Evolutionary conservation across 2,329 filamentous ascomycete genomes (phyloP), one percentile per base, ranked within the genome.

Genomic region (Pyricularia grisea): DNA sequence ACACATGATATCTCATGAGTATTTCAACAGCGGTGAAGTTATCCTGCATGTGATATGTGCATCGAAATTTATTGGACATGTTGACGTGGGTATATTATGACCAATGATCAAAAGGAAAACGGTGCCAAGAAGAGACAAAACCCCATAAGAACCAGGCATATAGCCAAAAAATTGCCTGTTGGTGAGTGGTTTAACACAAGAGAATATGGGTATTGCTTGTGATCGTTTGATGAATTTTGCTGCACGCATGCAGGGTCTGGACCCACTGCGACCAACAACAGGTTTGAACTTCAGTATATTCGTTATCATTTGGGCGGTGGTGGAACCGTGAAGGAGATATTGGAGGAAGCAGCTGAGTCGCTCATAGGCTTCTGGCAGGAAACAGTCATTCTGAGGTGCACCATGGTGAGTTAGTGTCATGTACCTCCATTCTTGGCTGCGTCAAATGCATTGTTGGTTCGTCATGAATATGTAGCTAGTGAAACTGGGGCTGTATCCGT

Each of bases 291-390:
- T 1, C 17, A 50, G 6, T 50, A 50, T n/a, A 7, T 9, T 50
- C 17, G 42, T 7, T 7, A 50, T 50, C 42, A 50, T 20, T 20
- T n/a, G 17, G 42, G 10, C 42, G 42, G 42, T 2, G 17, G 42
- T n/a, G 42, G 42, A 6, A 50, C 42, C 5, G 42, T 20, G 25
- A 67, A 42, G 28, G 65, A 67, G 23, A 67, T 55, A 9, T 28
- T 67, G 31, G 65, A 67, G 20, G 65, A 67, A n/a, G 65, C 33
- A 36, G 36, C 31, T 42, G 65, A 67, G 33, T 42, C 65, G 33
- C 23, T 27, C 12, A 27, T 27, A 17, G 65, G 65, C 27, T 67
- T 67, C 20, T 67, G 65, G 14, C 65, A 58, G n/a, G 17, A 50
- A n/a, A 65, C 31, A 10, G 63, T 65, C 20, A 65, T 65, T 36